Percentiles rank a stretch among this genome's conserved stretches.
These are phyloP conservation scores for Cordyceps militaris DNA, from an alignment of 2,329 filamentous ascomycete species.

Conservation along the genomic window DNA sequence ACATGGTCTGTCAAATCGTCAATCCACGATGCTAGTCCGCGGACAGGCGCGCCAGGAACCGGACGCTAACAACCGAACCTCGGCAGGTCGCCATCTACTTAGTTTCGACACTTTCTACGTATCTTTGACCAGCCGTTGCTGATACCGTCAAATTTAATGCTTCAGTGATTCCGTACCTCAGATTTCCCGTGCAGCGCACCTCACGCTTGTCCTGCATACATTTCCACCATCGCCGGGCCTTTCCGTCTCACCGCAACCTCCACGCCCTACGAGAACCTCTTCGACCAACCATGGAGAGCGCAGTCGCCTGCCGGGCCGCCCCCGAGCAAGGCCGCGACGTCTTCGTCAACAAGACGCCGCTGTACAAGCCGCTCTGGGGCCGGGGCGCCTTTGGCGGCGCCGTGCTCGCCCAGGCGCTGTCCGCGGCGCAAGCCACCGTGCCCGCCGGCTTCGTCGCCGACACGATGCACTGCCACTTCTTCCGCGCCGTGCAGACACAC, in stretches of 20 bases:
- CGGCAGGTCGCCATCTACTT: not conserved
- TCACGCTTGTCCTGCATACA: not conserved
- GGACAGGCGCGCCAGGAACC: not conserved
- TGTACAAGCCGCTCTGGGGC: constrained; percentile 11
- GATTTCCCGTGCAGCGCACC: not conserved
- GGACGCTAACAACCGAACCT: constrained; percentile 3
- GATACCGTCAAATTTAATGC: not conserved
- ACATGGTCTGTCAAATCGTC: no score
- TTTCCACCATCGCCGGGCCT: not conserved
- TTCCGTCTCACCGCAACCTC: not conserved
- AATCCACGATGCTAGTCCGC: no score
- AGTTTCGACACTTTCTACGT: not conserved
- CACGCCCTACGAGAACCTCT: no score
- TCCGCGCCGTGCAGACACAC: constrained; percentile 4
- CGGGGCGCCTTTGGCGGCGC: constrained; percentile 10
- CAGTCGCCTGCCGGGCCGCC: not conserved
- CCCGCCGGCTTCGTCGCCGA: constrained; percentile 1
- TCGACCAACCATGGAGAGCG: constrained; percentile 8
- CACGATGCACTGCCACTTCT: constrained; percentile 13
- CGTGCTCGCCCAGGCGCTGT: not conserved
- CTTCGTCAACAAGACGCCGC: constrained; percentile 2
- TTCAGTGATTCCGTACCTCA: not conserved
- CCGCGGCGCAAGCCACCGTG: constrained; percentile 5
- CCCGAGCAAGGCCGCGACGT: constrained; percentile 1
- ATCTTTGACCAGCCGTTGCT: not conserved